Base-by-base conservation (phyloP, 306 rosid genomes). In the Quercus wislizeni region DNA sequence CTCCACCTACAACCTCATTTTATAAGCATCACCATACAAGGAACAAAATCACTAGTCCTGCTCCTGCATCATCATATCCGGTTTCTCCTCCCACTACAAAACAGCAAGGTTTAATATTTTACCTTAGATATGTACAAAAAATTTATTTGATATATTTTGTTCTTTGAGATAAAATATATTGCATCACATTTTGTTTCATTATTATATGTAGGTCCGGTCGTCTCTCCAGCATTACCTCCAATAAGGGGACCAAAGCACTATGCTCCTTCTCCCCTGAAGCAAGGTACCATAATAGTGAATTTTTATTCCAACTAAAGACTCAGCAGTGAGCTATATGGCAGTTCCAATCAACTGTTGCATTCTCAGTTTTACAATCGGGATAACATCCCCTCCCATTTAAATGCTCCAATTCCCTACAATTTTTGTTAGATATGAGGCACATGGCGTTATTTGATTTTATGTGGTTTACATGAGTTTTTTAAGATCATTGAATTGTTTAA, bases 231-330 rank as follows among this genome's bases (percentile, higher is more conserved):
- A n/a, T 70, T 76, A 52, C 73, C 54, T 56, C 89, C 83, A 73
- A 73, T 78, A 77, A 83, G 67, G 28, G 77, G 83, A 30, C 75
- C 14, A 77, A 75, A 76, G 75, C 88, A 85, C 59, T 10, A 77
- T 87, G 86, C 93, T 81, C 83, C 87, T 20, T 78, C 98, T 59
- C 93, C 98, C 71, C 43, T 41, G 77, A 84, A 76, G 75, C 85
- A 82, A 86, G 97, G 98, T 94, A 78, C 35, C 27, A 65, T 13
- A 43, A 79, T 55, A 73, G 17, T 46, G 71, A 64, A 56, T 19
- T 62, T 75, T 69, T 75, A 12, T 67, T 75, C 38, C 46, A 35
- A 11, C 75, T 68, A 8, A 21, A 80, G 58, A 84, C 20, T 71
- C 57, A 76, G 72, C 70, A 83, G 21, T 76, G 20, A 79, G 69